Base-by-base conservation (phyloP, 352 stramenopile genomes). In the Thalassiosira allenii region DNA sequence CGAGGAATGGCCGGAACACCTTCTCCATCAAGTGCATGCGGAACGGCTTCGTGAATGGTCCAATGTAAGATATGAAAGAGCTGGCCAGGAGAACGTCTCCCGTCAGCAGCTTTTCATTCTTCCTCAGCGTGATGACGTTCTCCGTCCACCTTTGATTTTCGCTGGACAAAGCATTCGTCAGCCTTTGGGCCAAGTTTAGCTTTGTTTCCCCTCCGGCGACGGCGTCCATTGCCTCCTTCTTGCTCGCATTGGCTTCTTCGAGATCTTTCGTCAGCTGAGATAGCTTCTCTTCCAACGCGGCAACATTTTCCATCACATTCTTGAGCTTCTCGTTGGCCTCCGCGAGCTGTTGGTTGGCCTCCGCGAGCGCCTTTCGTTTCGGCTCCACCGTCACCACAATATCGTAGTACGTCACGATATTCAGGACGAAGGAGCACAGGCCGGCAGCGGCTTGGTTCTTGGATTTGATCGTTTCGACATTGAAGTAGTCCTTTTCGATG, bases 381-480 rank as follows among this genome's bases (percentile, higher is more conserved):
- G 97, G 97, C 82, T 99, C 98, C 6, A 99, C 97, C 62, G 97
- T 98, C 20, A 98, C 96, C 83, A 98, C 98, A 75, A 99, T 99
- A 17, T 97, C 94, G 84, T 99, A 98, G 83, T 98, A 99, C 1
- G 93, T 97, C 75, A 98, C 98, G 75, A 98, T 98, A 63, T 98
- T 98, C 11, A 98, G 94, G 17, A 99, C 97, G 95, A 96, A 99
- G 11, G 94, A 97, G 81, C 96, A 98, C 44, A 99, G 91, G 75
- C 98, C 98, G 2, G 96, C 96, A 1, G 97, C 97, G 3, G 97
- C 97, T 11, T 92, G 96, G 58, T 95, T 98, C 84, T 98, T 99
- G 44, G 94, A 95, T 47, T 91, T 89, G 94, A 99, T 99, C 56
- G 97, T 98, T 70, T 98, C 96, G 2, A 90, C 89, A 0, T 92